phyloP scores from a whole-genome alignment of 106 monocot genomes.

The Acorus gramineus region DNA sequence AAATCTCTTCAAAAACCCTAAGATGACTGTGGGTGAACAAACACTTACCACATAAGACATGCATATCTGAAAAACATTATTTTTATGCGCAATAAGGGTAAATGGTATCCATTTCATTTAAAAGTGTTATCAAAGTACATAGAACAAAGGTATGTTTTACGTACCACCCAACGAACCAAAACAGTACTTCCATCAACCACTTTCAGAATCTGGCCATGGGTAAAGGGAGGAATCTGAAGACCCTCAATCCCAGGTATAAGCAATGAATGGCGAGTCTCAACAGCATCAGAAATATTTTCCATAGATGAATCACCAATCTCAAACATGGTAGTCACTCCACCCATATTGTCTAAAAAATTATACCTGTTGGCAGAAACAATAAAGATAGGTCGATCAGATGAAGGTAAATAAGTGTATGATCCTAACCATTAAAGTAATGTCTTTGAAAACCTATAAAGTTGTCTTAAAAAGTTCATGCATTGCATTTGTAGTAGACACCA shows the following conservation, averaged over 20 bases:
- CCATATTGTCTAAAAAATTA: constrained; percentile 68
- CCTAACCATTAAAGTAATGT: too few relatives aligned
- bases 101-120: too few relatives aligned
- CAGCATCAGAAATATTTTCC: constrained; percentile 21
- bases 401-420: too few relatives aligned
- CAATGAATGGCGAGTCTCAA: constrained; percentile 31
- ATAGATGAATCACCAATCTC: constrained; percentile 21
- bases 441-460: too few relatives aligned
- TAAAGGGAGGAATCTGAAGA: constrained; percentile 47
- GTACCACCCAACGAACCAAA: constrained; percentile 90
- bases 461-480: too few relatives aligned
- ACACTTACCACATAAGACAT: too few relatives aligned
- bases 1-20: too few relatives aligned
- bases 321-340: constrained; percentile 41
- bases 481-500: too few relatives aligned
- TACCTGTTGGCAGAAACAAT: constrained; percentile 33
- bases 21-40: too few relatives aligned
- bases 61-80: too few relatives aligned
- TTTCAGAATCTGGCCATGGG: constrained; percentile 59
- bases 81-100: too few relatives aligned
- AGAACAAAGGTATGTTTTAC: not conserved
- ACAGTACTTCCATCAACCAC: constrained; percentile 41
- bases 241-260: constrained; percentile 62
- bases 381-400: not conserved
- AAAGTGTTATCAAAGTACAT: too few relatives aligned